Evolutionary conservation across 495 filamentous ascomycete genomes (phyloP).

Genomic region (Amniculicola lignicola): DNA sequence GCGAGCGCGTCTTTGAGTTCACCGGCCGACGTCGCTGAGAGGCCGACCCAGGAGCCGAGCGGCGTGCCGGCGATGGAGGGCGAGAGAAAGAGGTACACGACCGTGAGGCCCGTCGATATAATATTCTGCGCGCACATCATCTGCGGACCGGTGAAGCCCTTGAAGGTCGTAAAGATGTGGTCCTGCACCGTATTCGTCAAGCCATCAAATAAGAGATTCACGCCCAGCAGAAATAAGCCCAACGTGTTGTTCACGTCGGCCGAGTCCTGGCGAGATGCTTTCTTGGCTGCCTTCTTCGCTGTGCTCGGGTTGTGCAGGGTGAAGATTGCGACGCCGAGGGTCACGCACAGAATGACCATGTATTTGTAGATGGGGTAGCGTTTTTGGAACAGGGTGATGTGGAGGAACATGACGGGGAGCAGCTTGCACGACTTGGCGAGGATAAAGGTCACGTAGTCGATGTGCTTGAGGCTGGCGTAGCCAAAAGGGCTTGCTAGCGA

Average conservation of each 20-base stretch:
- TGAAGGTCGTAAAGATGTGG: slow-evolving; percentile 79
- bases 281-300: slow-evolving; percentile 60
- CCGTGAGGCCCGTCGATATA: slow-evolving; percentile 71
- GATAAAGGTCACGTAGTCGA: slow-evolving; percentile 98
- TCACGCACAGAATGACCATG: slow-evolving; percentile 83
- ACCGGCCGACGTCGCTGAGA: slow-evolving; percentile 58
- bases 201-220: slow-evolving; percentile 93
- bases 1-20: slow-evolving; percentile 75
- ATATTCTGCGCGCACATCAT: slow-evolving; percentile 99
- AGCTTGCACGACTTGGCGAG: slow-evolving; percentile 98
- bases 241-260: slow-evolving; percentile 52
- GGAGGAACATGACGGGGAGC: slow-evolving; percentile 94
- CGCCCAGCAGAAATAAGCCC: slow-evolving; percentile 79
- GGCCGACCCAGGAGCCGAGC: slow-evolving; percentile 62
- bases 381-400: slow-evolving; percentile 87
- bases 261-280: slow-evolving; percentile 38
- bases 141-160: slow-evolving; percentile 81
- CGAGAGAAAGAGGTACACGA: slow-evolving; percentile 68
- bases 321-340: slow-evolving; percentile 89
- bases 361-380: slow-evolving; percentile 96
- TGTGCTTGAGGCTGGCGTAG: slow-evolving; percentile 87
- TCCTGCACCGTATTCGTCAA: slow-evolving; percentile 96
- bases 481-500: slow-evolving; percentile 91
- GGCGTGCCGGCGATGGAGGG: slow-evolving; percentile 70
- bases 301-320: slow-evolving; percentile 78